These are phyloP conservation scores for Albophoma yamanashiensis DNA, from an alignment of 2,329 filamentous ascomycete genomes.

Conservation along the genomic window DNA sequence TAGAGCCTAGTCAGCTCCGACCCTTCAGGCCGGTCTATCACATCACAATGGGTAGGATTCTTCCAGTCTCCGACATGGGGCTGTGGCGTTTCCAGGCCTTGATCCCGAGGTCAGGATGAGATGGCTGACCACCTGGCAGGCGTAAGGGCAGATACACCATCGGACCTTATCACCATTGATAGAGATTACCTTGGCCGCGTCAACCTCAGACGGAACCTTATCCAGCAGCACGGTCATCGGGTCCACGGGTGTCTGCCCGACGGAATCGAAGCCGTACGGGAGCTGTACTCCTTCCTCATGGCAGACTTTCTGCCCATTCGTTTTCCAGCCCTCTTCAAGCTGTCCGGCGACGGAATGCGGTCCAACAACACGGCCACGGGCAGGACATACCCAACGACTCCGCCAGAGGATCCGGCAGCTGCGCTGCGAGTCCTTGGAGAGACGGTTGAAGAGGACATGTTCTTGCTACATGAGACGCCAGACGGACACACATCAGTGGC, in stretches of 20 bases:
- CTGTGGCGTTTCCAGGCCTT: neutral
- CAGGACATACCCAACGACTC: constrained; percentile 14
- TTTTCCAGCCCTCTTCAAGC: constrained; percentile 36
- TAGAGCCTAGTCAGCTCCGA: constrained; percentile 27
- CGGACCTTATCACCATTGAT: constrained; percentile 43
- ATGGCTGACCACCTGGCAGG: constrained; percentile 17
- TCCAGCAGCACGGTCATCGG: constrained; percentile 24
- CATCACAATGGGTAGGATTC: constrained; percentile 39
- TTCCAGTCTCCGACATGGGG: neutral
- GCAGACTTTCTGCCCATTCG: constrained; percentile 33
- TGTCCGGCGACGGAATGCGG: constrained; percentile 16
- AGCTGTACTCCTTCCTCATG: constrained; percentile 38
- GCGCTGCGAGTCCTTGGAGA: constrained; percentile 33
- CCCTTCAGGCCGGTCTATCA: constrained; percentile 42
- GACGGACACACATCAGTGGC: constrained; percentile 33
- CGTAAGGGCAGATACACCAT: constrained; percentile 29
- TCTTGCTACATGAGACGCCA: constrained; percentile 32
- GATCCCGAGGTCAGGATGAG: neutral
- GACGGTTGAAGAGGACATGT: constrained; percentile 44
- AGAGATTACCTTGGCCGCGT: constrained; percentile 36
- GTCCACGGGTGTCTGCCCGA: constrained; percentile 30
- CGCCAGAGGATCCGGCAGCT: constrained; percentile 16
- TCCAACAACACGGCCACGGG: constrained; percentile 31
- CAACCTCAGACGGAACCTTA: constrained; percentile 23
- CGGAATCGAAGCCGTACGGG: constrained; percentile 31